A percentile compares a stretch with the other conserved stretches of the same genome.
Conservation (phyloP, 1,284 basidiomycete genomes). For the Ganoderma lingzhi region DNA sequence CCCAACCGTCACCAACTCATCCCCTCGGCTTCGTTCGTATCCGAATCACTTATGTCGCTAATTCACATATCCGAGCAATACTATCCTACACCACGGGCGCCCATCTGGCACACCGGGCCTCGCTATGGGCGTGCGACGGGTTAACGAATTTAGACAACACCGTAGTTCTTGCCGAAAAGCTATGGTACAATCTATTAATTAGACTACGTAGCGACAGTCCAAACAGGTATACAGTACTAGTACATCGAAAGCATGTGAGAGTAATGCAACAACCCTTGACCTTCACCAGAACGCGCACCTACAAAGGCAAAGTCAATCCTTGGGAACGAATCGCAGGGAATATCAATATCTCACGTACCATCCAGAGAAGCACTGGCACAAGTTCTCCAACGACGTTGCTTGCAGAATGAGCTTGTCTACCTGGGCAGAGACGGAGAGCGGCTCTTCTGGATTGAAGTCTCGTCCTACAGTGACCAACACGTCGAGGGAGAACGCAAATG, state of each 20-base stretch:
- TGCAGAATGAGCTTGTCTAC: constrained; percentile 93
- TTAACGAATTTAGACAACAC: not conserved
- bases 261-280: constrained; percentile 10
- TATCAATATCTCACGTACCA: constrained; percentile 62
- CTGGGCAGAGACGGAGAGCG: constrained; percentile 79
- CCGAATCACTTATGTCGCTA: too few relatives aligned
- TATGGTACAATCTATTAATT: constrained; percentile 29
- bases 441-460: constrained; percentile 88
- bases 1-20: constrained; percentile 20
- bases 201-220: constrained; percentile 21
- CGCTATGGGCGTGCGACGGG: not conserved
- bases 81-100: too few relatives aligned
- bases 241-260: constrained; percentile 28
- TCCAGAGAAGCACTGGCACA: constrained; percentile 96
- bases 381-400: constrained; percentile 91
- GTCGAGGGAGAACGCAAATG: constrained; percentile 2
- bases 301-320: constrained; percentile 6
- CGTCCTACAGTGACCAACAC: constrained; percentile 55
- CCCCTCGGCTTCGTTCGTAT: not conserved
- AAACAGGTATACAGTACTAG: constrained; percentile 21
- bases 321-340: not conserved
- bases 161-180: not conserved
- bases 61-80: not conserved
- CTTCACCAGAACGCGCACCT: constrained; percentile 54
- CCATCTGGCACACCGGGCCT: too few relatives aligned